These are phyloP conservation scores for Xylaria sp. DNA, from an alignment of 2,329 filamentous ascomycete species.

Conservation along the genomic window DNA sequence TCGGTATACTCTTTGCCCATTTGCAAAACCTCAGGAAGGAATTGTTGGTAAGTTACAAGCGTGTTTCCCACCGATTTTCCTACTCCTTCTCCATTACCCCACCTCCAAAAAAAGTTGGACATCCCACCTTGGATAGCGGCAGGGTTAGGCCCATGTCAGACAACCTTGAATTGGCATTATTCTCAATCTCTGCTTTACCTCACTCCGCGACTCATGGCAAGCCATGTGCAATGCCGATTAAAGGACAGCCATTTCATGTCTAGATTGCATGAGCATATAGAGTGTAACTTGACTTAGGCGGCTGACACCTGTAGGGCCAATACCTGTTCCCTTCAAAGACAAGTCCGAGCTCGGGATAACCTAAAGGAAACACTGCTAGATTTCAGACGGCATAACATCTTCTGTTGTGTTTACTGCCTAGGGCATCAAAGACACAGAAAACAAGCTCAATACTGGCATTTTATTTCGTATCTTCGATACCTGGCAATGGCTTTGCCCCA, in stretches of 20 bases:
- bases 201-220: neutral
- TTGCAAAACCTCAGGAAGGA: neutral
- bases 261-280: neutral
- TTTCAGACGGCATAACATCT: neutral
- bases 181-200: neutral
- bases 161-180: neutral
- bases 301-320: neutral
- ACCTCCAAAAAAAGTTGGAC: conserved; percentile 24
- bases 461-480: conserved; percentile 8
- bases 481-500: conserved; percentile 61
- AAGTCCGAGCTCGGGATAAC: neutral
- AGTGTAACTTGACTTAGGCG: conserved; percentile 14
- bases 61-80: neutral
- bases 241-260: neutral
- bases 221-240: neutral
- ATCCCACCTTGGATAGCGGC: conserved; percentile 28
- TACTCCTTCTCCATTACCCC: conserved; percentile 24
- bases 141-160: conserved; percentile 11
- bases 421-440: neutral
- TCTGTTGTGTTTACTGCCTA: neutral
- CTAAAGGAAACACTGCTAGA: neutral
- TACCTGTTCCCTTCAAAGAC: neutral
- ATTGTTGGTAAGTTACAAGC: conserved; percentile 24
- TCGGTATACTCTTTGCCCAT: neutral
- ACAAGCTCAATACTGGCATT: neutral